These are phyloP conservation scores for Talaromyces amestolkiae DNA, from an alignment of 2,329 filamentous ascomycete species.

Conservation along the genomic window DNA sequence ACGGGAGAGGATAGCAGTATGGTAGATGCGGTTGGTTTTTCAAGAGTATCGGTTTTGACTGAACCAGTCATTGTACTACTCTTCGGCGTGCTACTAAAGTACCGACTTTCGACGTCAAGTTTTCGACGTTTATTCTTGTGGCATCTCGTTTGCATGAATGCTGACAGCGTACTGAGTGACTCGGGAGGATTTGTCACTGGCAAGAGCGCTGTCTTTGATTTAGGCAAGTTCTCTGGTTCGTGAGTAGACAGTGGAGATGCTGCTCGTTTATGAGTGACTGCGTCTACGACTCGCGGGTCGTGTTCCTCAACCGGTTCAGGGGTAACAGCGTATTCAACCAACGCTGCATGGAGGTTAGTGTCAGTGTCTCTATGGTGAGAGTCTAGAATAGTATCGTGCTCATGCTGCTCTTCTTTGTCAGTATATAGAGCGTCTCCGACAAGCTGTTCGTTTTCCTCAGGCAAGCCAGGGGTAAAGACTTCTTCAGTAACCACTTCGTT, in stretches of 20 bases:
- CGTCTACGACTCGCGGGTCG: not conserved
- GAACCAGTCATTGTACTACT: not conserved
- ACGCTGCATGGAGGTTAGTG: not conserved
- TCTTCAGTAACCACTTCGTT: not conserved
- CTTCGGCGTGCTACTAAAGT: conserved; percentile 23
- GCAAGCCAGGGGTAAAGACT: not conserved
- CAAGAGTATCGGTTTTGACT: not conserved
- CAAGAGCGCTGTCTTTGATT: not conserved
- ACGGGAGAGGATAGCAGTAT: not conserved
- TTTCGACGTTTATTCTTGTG: conserved; percentile 28
- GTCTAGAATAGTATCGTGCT: not conserved
- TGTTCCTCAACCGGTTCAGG: not conserved
- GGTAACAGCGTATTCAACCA: not conserved
- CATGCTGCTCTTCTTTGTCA: not conserved
- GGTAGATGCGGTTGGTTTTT: not conserved
- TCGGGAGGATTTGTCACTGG: not conserved
- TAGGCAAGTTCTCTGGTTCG: not conserved
- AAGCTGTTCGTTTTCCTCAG: not conserved
- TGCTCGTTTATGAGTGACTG: not conserved
- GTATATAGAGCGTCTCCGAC: not conserved
- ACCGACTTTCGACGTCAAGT: conserved; percentile 25
- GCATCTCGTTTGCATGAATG: conserved; percentile 53
- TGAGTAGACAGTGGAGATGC: not conserved
- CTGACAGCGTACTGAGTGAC: conserved; percentile 46
- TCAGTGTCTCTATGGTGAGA: not conserved